Conservation (phyloP, 768 basidiomycete genomes). For the Paxillus rubicundulus region DNA sequence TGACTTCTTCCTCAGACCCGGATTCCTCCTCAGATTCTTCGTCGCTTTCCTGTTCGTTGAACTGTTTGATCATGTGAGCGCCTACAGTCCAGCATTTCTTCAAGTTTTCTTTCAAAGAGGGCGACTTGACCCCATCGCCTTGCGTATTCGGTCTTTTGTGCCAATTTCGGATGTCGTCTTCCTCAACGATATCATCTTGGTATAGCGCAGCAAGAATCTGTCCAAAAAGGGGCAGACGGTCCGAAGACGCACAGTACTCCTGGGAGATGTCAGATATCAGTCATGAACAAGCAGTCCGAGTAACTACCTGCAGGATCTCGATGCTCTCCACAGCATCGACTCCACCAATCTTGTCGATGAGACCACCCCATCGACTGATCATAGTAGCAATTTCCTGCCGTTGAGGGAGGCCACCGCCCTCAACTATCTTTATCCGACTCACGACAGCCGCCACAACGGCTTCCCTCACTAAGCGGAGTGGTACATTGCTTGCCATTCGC, state of each 20-base stretch:
- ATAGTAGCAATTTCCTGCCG: conserved; percentile 63
- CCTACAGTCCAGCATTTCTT: conserved; percentile 70
- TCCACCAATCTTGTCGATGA: conserved; percentile 81
- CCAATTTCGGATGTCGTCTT: conserved; percentile 90
- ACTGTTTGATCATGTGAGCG: conserved; percentile 74
- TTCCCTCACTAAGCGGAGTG: conserved; percentile 79
- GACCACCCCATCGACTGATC: conserved; percentile 74
- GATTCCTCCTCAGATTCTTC: conserved; percentile 36
- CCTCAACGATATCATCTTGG: conserved; percentile 88
- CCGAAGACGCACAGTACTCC: conserved; percentile 65
- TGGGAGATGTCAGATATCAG: conserved; percentile 26
- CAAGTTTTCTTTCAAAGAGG: conserved; percentile 49
- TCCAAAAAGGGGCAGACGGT: conserved; percentile 72
- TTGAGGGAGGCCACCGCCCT: conserved; percentile 54
- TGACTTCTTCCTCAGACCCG: conserved; percentile 13
- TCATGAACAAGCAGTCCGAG: not conserved
- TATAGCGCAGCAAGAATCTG: conserved; percentile 85
- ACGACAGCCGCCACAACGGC: conserved; percentile 87
- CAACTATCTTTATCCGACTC: conserved; percentile 62
- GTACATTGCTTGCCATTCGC: conserved; percentile 94
- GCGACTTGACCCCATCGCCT: conserved; percentile 46
- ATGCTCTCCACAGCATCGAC: conserved; percentile 81
- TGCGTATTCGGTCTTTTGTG: conserved; percentile 56
- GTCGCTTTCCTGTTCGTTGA: conserved; percentile 72
- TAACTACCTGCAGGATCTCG: conserved; percentile 68